These are phyloP conservation scores for Lasiosphaeria miniovina DNA, from an alignment of 495 filamentous ascomycete genomes.

Conservation along the genomic window DNA sequence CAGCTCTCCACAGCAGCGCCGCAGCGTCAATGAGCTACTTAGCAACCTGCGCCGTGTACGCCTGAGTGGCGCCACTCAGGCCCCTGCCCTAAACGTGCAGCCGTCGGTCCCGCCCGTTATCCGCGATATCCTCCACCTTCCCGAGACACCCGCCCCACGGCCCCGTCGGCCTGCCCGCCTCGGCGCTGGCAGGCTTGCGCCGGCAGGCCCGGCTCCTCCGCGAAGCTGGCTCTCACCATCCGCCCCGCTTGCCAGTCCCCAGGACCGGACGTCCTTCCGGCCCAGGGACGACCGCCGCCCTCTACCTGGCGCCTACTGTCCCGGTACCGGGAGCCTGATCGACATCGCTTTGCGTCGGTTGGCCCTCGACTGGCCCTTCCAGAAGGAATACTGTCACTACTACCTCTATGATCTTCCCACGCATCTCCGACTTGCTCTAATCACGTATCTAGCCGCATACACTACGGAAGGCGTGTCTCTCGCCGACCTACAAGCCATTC, in stretches of 20 bases:
- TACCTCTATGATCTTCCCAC: constrained; percentile 63
- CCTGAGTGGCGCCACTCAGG: constrained; percentile 17
- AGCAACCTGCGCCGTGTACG: constrained; percentile 43
- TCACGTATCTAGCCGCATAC: constrained; percentile 61
- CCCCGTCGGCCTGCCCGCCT: constrained; percentile 54
- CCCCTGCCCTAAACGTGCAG: constrained; percentile 20
- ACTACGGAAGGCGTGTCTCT: constrained; percentile 43
- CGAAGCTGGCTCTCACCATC: constrained; percentile 59
- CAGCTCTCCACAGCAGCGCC: constrained; percentile 12
- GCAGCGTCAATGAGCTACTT: constrained; percentile 51
- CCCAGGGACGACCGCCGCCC: constrained; percentile 17
- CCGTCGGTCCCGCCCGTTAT: constrained; percentile 50
- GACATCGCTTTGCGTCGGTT: constrained; percentile 58
- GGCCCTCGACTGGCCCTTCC: constrained; percentile 66
- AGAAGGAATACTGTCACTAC: constrained; percentile 62
- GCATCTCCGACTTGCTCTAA: constrained; percentile 56
- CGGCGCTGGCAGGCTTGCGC: constrained; percentile 45
- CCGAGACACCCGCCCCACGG: constrained; percentile 64
- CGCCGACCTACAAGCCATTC: constrained; percentile 38
- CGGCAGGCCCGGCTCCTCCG: constrained; percentile 68
- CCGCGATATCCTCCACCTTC: constrained; percentile 62
- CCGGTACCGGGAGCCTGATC: constrained; percentile 49
- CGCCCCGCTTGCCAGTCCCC: background rate
- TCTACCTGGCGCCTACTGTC: constrained; percentile 37
- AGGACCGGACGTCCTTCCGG: background rate